Percentiles rank a stretch among this genome's conserved stretches.
These are phyloP conservation scores for Mycena vulgaris DNA, from an alignment of 768 basidiomycete species.

Conservation along the genomic window DNA sequence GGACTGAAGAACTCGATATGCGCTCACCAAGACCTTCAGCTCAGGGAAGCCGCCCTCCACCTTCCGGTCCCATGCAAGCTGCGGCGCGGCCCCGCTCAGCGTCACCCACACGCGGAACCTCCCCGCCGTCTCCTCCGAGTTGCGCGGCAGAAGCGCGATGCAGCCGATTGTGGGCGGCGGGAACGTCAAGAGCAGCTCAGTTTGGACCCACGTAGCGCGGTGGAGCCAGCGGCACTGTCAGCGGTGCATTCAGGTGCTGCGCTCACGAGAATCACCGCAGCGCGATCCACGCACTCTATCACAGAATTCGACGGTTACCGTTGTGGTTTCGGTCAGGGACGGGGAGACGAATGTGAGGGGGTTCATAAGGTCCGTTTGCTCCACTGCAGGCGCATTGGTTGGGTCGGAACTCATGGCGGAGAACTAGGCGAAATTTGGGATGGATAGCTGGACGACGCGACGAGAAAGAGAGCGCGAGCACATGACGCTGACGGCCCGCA, in stretches of 20 bases:
- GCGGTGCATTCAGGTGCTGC: background rate
- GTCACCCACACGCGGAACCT: conserved; percentile 93
- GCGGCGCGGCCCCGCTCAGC: conserved; percentile 48
- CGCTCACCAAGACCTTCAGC: conserved; percentile 82
- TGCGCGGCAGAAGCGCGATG: conserved; percentile 82
- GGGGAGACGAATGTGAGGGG: conserved; percentile 73
- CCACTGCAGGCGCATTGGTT: background rate
- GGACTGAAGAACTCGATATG: background rate
- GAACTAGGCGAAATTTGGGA: too few species aligned
- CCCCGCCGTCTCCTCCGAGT: conserved; percentile 87
- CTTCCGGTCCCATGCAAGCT: conserved; percentile 91
- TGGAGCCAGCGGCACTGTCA: conserved; percentile 76
- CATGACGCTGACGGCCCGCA: too few species aligned
- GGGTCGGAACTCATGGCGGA: background rate
- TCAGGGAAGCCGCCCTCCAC: conserved; percentile 94
- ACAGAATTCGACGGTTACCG: conserved; percentile 92
- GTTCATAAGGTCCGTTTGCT: conserved; percentile 50
- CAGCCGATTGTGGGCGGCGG: conserved; percentile 80
- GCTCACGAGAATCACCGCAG: conserved; percentile 2
- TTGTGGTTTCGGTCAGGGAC: conserved; percentile 58
- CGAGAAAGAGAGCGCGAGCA: too few species aligned
- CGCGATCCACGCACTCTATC: conserved; percentile 75
- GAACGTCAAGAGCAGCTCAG: conserved; percentile 93
- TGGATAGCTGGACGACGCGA: too few species aligned
- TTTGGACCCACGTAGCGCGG: conserved; percentile 94